phyloP scores from a whole-genome alignment of 2,329 filamentous ascomycete species.

The Colletotrichum tabaci region DNA sequence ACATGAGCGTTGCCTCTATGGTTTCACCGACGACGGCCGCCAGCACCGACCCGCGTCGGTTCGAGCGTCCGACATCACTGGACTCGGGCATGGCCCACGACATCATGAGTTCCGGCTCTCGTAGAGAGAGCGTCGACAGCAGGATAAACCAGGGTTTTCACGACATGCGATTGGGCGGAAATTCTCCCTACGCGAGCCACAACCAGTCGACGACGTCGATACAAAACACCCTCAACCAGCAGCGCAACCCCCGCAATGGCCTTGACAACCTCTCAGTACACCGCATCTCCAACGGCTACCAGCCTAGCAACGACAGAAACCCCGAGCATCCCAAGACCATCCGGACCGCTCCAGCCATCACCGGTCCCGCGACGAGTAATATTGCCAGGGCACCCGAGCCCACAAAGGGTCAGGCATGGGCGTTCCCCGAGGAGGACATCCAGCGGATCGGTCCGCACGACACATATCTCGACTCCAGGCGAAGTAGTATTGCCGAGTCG shows the following conservation, averaged over 20 bases:
- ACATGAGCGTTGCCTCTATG: slow-evolving; percentile 78
- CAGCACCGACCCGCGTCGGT: slow-evolving; percentile 59
- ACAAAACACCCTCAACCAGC: slow-evolving; percentile 78
- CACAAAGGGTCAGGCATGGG: slow-evolving; percentile 87
- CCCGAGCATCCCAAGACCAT: slow-evolving; percentile 68
- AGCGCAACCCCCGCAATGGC: slow-evolving; percentile 71
- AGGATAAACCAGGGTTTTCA: slow-evolving; percentile 80
- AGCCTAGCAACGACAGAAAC: slow-evolving; percentile 71
- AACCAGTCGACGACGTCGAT: slow-evolving; percentile 84
- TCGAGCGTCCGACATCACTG: slow-evolving; percentile 57
- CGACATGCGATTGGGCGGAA: slow-evolving; percentile 77
- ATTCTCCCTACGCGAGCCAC: slow-evolving; percentile 81
- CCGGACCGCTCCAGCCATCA: slow-evolving; percentile 82
- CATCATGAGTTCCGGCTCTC: slow-evolving; percentile 65
- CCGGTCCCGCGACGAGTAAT: slow-evolving; percentile 75
- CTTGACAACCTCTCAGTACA: slow-evolving; percentile 69
- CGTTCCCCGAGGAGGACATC: slow-evolving; percentile 82
- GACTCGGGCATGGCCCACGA: slow-evolving; percentile 53
- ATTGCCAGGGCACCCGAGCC: slow-evolving; percentile 82
- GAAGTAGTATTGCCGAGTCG: slow-evolving; percentile 84
- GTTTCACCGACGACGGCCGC: slow-evolving; percentile 71
- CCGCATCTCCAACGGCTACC: slow-evolving; percentile 76
- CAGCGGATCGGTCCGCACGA: slow-evolving; percentile 63
- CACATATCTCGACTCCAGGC: slow-evolving; percentile 74
- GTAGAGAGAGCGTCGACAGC: slow-evolving; percentile 85